Conservation (phyloP, 768 basidiomycete species). For the Crepidotus variabilis region DNA sequence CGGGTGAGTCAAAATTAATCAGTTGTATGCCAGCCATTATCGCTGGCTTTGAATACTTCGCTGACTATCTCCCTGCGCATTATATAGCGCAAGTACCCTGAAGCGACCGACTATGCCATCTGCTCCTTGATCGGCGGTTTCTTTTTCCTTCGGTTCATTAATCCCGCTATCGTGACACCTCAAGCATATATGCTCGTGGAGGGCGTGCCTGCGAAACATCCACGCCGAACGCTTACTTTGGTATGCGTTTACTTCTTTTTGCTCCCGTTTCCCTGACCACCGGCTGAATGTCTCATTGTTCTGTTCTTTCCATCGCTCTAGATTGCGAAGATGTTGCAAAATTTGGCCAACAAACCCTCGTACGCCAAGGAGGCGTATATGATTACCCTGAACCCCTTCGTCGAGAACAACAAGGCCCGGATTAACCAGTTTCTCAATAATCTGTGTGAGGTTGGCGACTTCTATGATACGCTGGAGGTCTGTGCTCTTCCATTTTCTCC, state of each 20-base stretch:
- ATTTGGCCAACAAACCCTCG: constrained; percentile 97
- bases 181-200: constrained; percentile 99
- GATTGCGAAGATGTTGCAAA: constrained; percentile 99
- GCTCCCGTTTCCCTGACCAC: not conserved
- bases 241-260: constrained; percentile 37
- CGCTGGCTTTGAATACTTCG: not conserved
- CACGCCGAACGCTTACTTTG: constrained; percentile 91
- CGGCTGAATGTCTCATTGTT: not conserved
- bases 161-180: constrained; percentile 97
- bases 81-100: constrained; percentile 91
- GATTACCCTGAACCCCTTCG: constrained; percentile 97
- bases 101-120: constrained; percentile 97
- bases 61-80: constrained; percentile 1
- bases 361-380: constrained; percentile 98
- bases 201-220: constrained; percentile 96
- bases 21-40: not conserved
- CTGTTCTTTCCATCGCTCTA: constrained; percentile 24
- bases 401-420: constrained; percentile 96
- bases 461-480: constrained; percentile 98
- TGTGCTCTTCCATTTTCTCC: constrained; percentile 14
- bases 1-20: constrained; percentile 50
- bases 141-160: constrained; percentile 99
- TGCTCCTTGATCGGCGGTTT: constrained; percentile 99
- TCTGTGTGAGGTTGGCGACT: constrained; percentile 97
- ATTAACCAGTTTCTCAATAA: constrained; percentile 97